Evolutionary conservation across 805 yeast species (phyloP).

Genomic region (Kazachstania martiniae): DNA sequence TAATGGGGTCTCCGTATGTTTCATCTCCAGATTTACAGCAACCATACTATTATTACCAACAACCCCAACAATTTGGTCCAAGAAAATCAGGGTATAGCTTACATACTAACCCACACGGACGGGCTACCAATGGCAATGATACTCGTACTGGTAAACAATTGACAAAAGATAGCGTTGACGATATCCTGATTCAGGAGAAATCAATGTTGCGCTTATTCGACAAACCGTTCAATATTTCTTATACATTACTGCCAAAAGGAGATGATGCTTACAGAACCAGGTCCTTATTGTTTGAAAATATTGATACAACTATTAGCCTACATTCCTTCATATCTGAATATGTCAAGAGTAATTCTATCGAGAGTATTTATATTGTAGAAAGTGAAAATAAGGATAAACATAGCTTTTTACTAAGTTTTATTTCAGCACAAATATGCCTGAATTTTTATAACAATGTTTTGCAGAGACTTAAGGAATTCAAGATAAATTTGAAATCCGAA

Average conservation of each 20-base stretch:
- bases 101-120: neutral
- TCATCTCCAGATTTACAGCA: conserved; percentile 27
- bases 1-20: conserved; percentile 50
- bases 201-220: conserved; percentile 3
- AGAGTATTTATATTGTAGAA: conserved; percentile 33
- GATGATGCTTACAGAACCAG: conserved; percentile 26
- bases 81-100: neutral
- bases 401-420: conserved; percentile 20
- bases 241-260: conserved; percentile 21
- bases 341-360: conserved; percentile 52
- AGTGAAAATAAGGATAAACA: conserved; percentile 31
- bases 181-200: no score
- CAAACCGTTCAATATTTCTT: conserved; percentile 14
- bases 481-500: conserved; percentile 31
- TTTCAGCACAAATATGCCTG: conserved; percentile 28
- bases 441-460: conserved; percentile 30
- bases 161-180: conserved; percentile 1
- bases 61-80: neutral
- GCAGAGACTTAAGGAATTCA: conserved; percentile 29
- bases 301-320: conserved; percentile 13
- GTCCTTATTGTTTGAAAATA: conserved; percentile 22
- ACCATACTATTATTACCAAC: conserved; percentile 2
- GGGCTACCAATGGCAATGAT: neutral
- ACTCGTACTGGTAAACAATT: neutral
- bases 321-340: conserved; percentile 28